These are phyloP conservation scores for Periconia sp. DNA, from an alignment of 2,329 filamentous ascomycete species.

Conservation along the genomic window DNA sequence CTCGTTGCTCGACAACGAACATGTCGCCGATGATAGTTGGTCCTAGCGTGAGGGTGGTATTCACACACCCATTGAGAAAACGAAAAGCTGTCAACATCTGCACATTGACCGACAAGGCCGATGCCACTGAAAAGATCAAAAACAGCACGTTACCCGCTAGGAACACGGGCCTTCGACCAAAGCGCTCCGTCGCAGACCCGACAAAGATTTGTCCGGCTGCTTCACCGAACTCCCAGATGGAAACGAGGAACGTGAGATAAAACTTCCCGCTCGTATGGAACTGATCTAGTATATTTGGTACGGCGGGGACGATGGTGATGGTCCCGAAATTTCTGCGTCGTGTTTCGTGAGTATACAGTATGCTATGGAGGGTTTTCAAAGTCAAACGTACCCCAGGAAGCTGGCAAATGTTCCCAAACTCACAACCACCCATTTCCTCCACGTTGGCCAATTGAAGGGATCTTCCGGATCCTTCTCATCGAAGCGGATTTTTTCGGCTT, in stretches of 20 bases:
- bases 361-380: neutral
- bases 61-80: constrained; percentile 45
- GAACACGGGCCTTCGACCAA: constrained; percentile 47
- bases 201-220: constrained; percentile 64
- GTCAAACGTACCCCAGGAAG: constrained; percentile 1
- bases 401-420: constrained; percentile 1
- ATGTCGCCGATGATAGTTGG: constrained; percentile 43
- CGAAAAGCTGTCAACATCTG: constrained; percentile 48
- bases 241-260: neutral
- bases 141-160: constrained; percentile 37
- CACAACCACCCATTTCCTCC: neutral
- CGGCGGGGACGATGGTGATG: constrained; percentile 1
- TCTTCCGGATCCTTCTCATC: constrained; percentile 1
- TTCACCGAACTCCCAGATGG: constrained; percentile 55
- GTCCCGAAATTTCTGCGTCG: neutral
- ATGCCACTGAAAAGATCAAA: constrained; percentile 44
- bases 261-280: neutral
- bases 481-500: too few relatives aligned
- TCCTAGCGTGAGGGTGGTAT: constrained; percentile 48
- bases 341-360: neutral
- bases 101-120: constrained; percentile 48
- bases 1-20: constrained; percentile 36
- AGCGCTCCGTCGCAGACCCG: constrained; percentile 62
- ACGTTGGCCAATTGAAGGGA: constrained; percentile 2
- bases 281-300: neutral